Evolutionary conservation across 2,329 filamentous ascomycete genomes (phyloP).

Genomic region (Ophiostoma novo-ulmi): DNA sequence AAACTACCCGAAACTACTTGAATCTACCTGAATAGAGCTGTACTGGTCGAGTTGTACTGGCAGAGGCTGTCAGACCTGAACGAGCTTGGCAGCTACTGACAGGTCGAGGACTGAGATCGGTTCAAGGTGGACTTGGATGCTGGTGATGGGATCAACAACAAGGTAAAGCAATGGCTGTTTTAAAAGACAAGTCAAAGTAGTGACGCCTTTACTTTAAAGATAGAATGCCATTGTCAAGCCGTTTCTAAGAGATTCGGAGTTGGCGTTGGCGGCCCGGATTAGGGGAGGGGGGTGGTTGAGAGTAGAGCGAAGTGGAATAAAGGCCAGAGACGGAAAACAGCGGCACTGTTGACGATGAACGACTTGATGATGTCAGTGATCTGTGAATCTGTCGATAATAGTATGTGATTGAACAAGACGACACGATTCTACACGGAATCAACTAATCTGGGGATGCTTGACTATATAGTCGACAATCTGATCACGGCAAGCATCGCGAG

Average conservation of each 20-base stretch:
- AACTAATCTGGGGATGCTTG: too few species aligned
- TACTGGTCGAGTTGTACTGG: background rate
- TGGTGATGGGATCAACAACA: background rate
- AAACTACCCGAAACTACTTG: too few species aligned
- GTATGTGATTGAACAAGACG: background rate
- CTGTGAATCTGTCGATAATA: background rate
- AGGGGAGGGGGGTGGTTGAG: background rate
- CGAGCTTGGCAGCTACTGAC: background rate
- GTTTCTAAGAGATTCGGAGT: background rate
- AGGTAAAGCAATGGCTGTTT: background rate
- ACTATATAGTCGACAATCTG: background rate
- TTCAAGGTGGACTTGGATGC: background rate
- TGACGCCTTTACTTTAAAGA: background rate
- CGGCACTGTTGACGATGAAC: background rate
- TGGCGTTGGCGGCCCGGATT: background rate
- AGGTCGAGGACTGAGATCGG: background rate
- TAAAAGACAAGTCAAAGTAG: background rate
- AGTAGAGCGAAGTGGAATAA: conserved; percentile 2
- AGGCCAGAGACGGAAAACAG: background rate
- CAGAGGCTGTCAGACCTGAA: background rate
- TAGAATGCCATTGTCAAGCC: background rate
- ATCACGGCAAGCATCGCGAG: background rate
- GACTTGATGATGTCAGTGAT: background rate
- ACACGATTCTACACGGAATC: too few species aligned
- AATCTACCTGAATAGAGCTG: too few species aligned